Base-by-base conservation (phyloP, 1,284 basidiomycete species). In the Tausonia pullulans region DNA sequence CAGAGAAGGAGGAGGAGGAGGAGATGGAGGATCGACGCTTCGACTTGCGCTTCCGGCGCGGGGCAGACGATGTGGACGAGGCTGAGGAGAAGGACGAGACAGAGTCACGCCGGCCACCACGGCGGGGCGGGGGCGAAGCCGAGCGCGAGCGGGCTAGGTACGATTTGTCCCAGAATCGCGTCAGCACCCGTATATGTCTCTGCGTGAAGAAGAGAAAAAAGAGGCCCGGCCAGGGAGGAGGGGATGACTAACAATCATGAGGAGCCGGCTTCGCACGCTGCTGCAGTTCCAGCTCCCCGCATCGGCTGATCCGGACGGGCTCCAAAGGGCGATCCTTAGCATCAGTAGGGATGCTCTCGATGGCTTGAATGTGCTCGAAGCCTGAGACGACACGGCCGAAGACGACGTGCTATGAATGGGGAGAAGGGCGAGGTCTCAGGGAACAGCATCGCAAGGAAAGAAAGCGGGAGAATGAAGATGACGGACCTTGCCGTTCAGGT, bases 271-370 rank as follows among this genome's bases (percentile, higher is more conserved):
- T 27, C 5, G 58, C 13, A n/a, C 53, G 27, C 69, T 78, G 79
- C 53, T 82, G 81, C 7, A 90, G 80, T 73, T 91, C 86, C 27
- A 96, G 83, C 74, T 96, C 88, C 39, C 92, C 92, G 65, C 87
- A 91, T 71, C 85, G 88, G 2, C 80, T 77, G 65, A 97, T 85
- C n/a, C 82, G 78, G 8, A 95, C 83, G 1, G 87, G 84, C 1
- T 81, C 78, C 3, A 81, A 74, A 0, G 93, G 93, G 3, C 86
- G 80, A 69, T 81, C 80, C 52, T 75, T 74, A 0, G 70, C 72
- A 62, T 77, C 77, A 0, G 76, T 78, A 5, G 73, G 67, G 8
- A 77, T 69, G 60, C 73, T 71, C 65, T 78, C 78, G 58, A 81
- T 77, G 4, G 74, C 69, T 48, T 75, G 69, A 44, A 82, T 76